Evolutionary conservation across 2,329 filamentous ascomycete genomes (phyloP).

Genomic region (Alternaria rosae): DNA sequence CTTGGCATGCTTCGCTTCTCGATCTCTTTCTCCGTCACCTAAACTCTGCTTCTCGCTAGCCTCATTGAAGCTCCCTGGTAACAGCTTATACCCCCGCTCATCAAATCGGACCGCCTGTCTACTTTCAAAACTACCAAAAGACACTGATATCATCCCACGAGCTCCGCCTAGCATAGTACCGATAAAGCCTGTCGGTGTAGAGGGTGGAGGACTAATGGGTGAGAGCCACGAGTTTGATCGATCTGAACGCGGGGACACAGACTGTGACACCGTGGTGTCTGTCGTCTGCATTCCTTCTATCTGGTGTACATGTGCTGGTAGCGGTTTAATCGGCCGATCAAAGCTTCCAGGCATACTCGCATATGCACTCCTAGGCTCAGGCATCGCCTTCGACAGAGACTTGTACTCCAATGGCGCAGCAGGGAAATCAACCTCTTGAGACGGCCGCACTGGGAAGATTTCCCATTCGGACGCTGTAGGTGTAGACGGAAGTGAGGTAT

Average conservation of each 20-base stretch:
- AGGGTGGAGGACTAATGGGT: neutral
- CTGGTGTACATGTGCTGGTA: neutral
- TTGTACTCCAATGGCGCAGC: neutral
- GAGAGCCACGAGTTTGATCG: neutral
- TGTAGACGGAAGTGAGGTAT: neutral
- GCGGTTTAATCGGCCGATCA: slow-evolving; percentile 4
- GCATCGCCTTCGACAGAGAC: neutral
- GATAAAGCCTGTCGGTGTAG: neutral
- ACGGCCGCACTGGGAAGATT: neutral
- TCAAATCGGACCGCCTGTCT: slow-evolving; percentile 6
- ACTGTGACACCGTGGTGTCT: neutral
- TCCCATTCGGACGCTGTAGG: neutral
- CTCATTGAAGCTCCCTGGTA: neutral
- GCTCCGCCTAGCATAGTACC: neutral
- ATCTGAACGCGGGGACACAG: too few relatives aligned
- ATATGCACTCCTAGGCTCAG: slow-evolving; percentile 8
- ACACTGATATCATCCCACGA: slow-evolving; percentile 12
- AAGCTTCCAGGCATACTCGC: slow-evolving; percentile 14
- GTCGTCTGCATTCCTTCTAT: neutral
- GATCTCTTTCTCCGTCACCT: neutral
- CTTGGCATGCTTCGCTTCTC: neutral
- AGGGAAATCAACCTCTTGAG: neutral
- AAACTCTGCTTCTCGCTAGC: neutral
- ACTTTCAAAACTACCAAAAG: slow-evolving; percentile 22
- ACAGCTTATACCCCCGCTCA: slow-evolving; percentile 12